Conservation (phyloP, 2,329 filamentous ascomycete genomes). For the Colletotrichum scovillei region DNA sequence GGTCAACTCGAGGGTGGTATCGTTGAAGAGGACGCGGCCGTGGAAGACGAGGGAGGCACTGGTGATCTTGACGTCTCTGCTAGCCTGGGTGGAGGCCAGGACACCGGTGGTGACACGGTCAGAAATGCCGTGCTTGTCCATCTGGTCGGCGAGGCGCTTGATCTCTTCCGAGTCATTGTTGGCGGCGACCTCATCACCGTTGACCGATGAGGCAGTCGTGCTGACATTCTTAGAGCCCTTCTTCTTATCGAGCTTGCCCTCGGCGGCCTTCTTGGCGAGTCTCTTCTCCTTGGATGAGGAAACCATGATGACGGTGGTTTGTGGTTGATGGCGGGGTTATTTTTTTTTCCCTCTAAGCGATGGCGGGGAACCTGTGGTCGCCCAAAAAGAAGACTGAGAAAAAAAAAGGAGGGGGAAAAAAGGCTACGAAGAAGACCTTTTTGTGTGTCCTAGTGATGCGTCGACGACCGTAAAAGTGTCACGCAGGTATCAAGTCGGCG, state of each 20-base stretch:
- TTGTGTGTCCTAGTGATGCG: background rate
- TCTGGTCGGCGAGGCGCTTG: slow-evolving; percentile 88
- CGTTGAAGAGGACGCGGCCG: slow-evolving; percentile 94
- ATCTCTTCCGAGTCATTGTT: slow-evolving; percentile 82
- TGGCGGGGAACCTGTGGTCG: slow-evolving; percentile 33
- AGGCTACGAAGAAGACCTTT: background rate
- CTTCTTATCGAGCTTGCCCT: slow-evolving; percentile 76
- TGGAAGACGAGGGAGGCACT: slow-evolving; percentile 96
- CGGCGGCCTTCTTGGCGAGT: slow-evolving; percentile 76
- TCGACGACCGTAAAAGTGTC: slow-evolving; percentile 23
- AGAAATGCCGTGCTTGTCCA: slow-evolving; percentile 95
- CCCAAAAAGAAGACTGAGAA: slow-evolving; percentile 12
- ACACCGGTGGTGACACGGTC: slow-evolving; percentile 99
- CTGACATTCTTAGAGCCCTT: slow-evolving; percentile 69
- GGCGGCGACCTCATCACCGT: slow-evolving; percentile 80
- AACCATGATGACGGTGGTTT: slow-evolving; percentile 60
- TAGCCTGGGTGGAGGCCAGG: slow-evolving; percentile 83
- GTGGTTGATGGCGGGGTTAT: slow-evolving; percentile 33
- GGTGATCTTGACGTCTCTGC: slow-evolving; percentile 97
- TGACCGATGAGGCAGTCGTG: slow-evolving; percentile 69
- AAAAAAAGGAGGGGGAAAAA: slow-evolving; percentile 6
- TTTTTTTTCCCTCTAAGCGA: slow-evolving; percentile 33
- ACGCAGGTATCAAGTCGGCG: slow-evolving; percentile 31
- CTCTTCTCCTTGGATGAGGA: slow-evolving; percentile 79
- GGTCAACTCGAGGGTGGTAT: slow-evolving; percentile 92